A percentile compares a stretch with the other conserved stretches of the same genome.
These are phyloP conservation scores for Trichosporon sp. DNA, from an alignment of 1,284 basidiomycete genomes.

Conservation along the genomic window DNA sequence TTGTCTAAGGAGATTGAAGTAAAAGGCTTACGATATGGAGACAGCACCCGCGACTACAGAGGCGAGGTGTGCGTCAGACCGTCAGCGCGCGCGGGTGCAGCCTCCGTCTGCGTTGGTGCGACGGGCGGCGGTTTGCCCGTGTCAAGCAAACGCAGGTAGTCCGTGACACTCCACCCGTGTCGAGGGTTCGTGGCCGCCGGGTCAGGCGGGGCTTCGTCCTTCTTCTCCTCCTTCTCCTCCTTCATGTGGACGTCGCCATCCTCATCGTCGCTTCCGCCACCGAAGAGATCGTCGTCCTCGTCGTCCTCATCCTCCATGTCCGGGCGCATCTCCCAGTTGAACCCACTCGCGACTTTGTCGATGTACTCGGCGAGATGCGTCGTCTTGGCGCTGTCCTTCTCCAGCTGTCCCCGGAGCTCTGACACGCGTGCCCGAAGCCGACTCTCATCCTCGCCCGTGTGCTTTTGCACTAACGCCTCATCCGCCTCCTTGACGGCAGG, in stretches of 20 bases:
- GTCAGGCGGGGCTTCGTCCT: constrained; percentile 3
- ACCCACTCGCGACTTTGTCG: constrained; percentile 36
- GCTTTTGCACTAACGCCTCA: neutral
- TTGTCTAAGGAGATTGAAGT: neutral
- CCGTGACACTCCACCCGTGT: constrained; percentile 41
- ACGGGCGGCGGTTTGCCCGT: constrained; percentile 28
- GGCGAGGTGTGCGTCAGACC: constrained; percentile 9
- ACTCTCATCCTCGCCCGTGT: constrained; percentile 30
- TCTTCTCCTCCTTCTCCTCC: constrained; percentile 32
- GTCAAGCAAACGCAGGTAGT: constrained; percentile 48
- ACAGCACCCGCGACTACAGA: neutral
- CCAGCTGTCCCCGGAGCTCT: constrained; percentile 32
- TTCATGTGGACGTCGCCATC: constrained; percentile 24
- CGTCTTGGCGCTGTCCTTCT: constrained; percentile 34
- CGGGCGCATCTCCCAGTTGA: constrained; percentile 43
- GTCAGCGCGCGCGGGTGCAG: neutral
- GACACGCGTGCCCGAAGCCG: constrained; percentile 28
- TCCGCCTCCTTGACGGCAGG: constrained; percentile 27
- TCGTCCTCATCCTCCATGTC: constrained; percentile 33
- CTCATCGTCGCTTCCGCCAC: constrained; percentile 32
- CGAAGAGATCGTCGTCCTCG: constrained; percentile 34
- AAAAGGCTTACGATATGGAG: neutral
- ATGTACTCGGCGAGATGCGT: constrained; percentile 38
- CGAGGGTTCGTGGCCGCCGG: constrained; percentile 35
- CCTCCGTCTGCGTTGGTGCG: neutral